phyloP scores from a whole-genome alignment of 345 rosid species.

The Combretum micranthum region DNA sequence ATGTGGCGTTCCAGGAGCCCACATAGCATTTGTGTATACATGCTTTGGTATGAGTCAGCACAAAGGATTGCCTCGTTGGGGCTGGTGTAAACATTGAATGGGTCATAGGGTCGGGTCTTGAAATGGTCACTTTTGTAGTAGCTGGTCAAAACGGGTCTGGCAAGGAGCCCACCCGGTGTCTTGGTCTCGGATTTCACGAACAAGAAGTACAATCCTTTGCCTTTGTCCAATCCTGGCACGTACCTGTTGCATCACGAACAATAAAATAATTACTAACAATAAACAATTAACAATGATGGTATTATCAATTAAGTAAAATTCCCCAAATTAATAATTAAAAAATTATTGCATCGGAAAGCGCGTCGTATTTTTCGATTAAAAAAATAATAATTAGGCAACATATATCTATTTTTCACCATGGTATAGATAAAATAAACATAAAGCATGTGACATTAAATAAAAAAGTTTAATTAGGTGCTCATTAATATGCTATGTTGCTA shows the following conservation, averaged over 20 bases:
- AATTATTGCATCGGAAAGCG: not conserved
- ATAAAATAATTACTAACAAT: not conserved
- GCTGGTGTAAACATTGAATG: conserved; percentile 83
- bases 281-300: not conserved
- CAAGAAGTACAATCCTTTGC: conserved; percentile 79
- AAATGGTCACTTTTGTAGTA: conserved; percentile 91
- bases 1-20: conserved; percentile 67
- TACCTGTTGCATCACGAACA: conserved; percentile 34
- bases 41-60: conserved; percentile 87
- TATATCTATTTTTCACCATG: no score
- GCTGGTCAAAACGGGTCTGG: conserved; percentile 93
- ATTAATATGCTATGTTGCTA: conserved; percentile 1
- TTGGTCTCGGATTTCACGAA: conserved; percentile 85
- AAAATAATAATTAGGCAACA: no score
- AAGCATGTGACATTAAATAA: conserved; percentile 4
- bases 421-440: no score
- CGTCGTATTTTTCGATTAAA: not conserved
- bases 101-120: conserved; percentile 77
- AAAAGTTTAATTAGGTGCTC: not conserved
- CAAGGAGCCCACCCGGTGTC: conserved; percentile 83
- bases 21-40: conserved; percentile 90
- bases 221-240: conserved; percentile 83
- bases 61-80: conserved; percentile 91
- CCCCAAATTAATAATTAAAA: not conserved
- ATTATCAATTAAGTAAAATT: no score